Conservation (phyloP, 2,329 filamentous ascomycete species). For the Pseudogymnoascus sp. region DNA sequence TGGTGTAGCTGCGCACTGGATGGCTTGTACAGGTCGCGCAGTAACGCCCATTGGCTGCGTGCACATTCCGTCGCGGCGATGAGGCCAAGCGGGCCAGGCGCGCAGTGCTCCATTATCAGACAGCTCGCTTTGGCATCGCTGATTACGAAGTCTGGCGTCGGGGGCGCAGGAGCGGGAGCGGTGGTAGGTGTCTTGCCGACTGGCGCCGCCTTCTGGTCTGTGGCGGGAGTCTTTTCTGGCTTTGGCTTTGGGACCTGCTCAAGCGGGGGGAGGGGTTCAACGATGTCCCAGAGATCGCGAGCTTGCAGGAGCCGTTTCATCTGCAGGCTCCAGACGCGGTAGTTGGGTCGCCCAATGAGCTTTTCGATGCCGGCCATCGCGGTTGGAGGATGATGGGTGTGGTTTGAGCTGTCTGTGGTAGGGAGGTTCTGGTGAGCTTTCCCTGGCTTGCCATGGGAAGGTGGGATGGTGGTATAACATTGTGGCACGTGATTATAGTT, state of each 20-base stretch:
- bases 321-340: not conserved
- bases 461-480: too few species aligned
- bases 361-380: not conserved
- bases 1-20: too few species aligned
- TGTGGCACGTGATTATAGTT: too few species aligned
- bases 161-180: not conserved
- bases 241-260: too few species aligned
- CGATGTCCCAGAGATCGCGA: not conserved
- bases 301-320: not conserved
- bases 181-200: not conserved
- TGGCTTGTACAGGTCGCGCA: too few species aligned
- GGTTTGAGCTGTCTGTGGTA: not conserved
- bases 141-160: not conserved
- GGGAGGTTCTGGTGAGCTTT: too few species aligned
- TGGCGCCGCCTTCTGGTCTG: not conserved
- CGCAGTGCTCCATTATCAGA: not conserved
- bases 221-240: too few species aligned
- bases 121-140: not conserved
- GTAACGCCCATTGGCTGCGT: not conserved
- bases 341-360: not conserved
- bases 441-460: too few species aligned
- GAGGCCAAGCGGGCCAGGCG: not conserved
- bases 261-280: not conserved
- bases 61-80: not conserved
- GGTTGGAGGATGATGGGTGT: not conserved